These are phyloP conservation scores for Sporobolomyces pararoseus DNA, from an alignment of 768 basidiomycete genomes.

Conservation along the genomic window DNA sequence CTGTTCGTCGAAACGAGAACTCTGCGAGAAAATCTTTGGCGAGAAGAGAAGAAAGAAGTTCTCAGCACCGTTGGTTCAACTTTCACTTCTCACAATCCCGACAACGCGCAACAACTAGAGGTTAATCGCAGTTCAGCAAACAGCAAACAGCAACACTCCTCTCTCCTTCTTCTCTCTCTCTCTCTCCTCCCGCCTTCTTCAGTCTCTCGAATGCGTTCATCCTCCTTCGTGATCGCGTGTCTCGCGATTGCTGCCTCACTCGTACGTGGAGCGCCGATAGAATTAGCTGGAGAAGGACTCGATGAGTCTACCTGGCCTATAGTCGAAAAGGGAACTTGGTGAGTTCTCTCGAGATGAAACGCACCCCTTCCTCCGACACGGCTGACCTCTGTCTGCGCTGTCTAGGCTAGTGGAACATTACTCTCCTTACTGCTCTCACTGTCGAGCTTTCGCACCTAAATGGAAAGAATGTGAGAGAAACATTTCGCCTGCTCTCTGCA, in stretches of 20 bases:
- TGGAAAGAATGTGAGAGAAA: conserved; percentile 38
- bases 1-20: too few relatives aligned
- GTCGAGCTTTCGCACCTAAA: conserved; percentile 41
- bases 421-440: conserved; percentile 41
- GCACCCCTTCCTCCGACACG: not conserved
- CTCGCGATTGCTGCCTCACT: not conserved
- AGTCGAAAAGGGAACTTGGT: conserved; percentile 12
- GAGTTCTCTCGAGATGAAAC: not conserved
- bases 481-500: not conserved
- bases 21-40: too few relatives aligned
- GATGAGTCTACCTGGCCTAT: conserved; percentile 25
- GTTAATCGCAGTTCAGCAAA: too few relatives aligned
- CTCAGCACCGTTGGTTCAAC: too few relatives aligned
- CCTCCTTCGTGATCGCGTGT: not conserved
- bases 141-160: too few relatives aligned
- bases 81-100: too few relatives aligned
- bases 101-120: too few relatives aligned
- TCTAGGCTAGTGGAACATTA: conserved; percentile 39
- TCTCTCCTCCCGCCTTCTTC: too few relatives aligned
- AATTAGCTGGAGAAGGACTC: conserved; percentile 18
- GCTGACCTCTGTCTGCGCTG: not conserved
- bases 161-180: too few relatives aligned
- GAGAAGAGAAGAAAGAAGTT: too few relatives aligned
- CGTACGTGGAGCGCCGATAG: too few relatives aligned
- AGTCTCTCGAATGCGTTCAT: not conserved